Base-by-base conservation (phyloP, 192 early-diverging fungal genomes). In the Podila epigama region DNA sequence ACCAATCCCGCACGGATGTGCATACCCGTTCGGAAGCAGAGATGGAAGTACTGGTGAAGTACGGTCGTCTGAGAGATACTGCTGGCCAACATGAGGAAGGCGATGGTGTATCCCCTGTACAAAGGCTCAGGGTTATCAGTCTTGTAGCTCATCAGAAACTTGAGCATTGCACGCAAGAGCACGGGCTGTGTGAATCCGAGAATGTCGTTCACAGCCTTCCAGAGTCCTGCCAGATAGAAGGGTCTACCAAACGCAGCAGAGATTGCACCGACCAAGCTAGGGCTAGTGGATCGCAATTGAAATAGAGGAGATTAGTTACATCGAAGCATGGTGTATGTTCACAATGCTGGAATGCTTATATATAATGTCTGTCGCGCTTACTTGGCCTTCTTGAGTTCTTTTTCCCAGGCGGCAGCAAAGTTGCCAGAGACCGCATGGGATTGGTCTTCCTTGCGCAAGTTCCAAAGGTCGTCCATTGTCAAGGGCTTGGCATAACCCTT, bases 41-140 rank as follows among this genome's bases (percentile, higher is more conserved):
- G 72, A 60, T 96, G 93, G 82, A 95, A 94, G 81, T 96, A 95
- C 65, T 96, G 95, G 68, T 97, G 94, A 33, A 96, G 82, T 12
- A 95, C 80, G 41, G 91, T 73, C 3, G 96, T 93, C 78, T 97
- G 93, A 3, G 83, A 69, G 11, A 93, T 35, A 65, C 91, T 92
- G 48, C 89, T 85, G 18, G 84, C 13, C 39, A 96, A 85, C 94
- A 98, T 96, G 35, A 89, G 63, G 83, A 81, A 48, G 20, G 97
- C 94, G 58, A 96, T 94, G n/a, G 87, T 72, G 64, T 90, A 88
- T 20, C 97, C 97, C 27, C 88, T 66, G n/a, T 90, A 88, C 7
- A 91, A 59, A 8, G 93, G 91, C 48, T 89, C 78, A 11, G 84
- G 87, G 8, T 63, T 41, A 53, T 79, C 71, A 20, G 85, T 84